A percentile compares a stretch with the other conserved stretches of the same genome.
Conservation (phyloP, 306 rosid genomes). For the Fragaria nilgerrensis region DNA sequence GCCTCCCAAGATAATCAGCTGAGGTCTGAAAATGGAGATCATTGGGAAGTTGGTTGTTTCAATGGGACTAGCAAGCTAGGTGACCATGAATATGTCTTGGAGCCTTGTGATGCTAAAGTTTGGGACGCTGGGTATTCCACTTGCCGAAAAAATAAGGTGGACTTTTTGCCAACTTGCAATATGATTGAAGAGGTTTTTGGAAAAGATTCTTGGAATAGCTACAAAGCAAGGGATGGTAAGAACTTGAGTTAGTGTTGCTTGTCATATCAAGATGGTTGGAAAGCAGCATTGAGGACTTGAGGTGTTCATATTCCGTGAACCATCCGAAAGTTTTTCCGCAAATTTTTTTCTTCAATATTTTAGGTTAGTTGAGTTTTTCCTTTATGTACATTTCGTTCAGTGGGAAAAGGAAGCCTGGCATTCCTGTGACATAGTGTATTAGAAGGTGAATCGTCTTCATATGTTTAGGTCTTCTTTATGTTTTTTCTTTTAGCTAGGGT, state of each 20-base stretch:
- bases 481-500: constrained; percentile 6
- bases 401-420: constrained; percentile 33
- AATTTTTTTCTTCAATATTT: not conserved
- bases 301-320: constrained; percentile 33
- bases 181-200: constrained; percentile 92
- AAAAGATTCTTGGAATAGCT: constrained; percentile 39
- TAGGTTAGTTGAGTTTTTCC: constrained; percentile 31
- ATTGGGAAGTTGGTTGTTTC: constrained; percentile 39
- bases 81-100: constrained; percentile 56
- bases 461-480: constrained; percentile 25
- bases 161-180: constrained; percentile 74
- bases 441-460: constrained; percentile 37
- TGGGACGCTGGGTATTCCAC: constrained; percentile 70
- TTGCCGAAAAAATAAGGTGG: constrained; percentile 54
- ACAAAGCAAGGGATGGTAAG: constrained; percentile 56
- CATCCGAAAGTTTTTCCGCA: constrained; percentile 28
- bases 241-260: constrained; percentile 44
- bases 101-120: constrained; percentile 59
- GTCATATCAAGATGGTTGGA: constrained; percentile 17
- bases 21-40: constrained; percentile 46
- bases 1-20: constrained; percentile 37
- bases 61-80: constrained; percentile 43
- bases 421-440: constrained; percentile 54
- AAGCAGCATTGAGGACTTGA: constrained; percentile 22
- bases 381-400: constrained; percentile 44